Evolutionary conservation across 306 rosid genomes (phyloP), one percentile per base, ranked within the genome.

Genomic region (Abrus precatorius): DNA sequence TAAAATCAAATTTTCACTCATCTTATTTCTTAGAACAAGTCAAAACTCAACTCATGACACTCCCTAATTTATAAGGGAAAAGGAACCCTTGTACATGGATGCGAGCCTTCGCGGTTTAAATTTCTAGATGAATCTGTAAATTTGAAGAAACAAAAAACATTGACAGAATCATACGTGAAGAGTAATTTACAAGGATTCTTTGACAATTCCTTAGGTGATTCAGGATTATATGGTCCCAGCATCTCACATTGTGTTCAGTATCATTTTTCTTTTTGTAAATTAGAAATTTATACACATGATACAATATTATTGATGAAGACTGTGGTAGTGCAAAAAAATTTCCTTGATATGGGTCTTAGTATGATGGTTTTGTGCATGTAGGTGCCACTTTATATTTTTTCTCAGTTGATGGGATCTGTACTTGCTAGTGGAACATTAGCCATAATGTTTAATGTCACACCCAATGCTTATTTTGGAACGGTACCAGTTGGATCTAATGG

Each of bases 351-450:
- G 28, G 12, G 27, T 27, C 40, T 11, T 13, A 28, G 30, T 7
- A 8, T 50, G 40, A 8, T 69, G 45, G 1, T 5, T 72, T 72
- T 68, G 27, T 14, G 28, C 6, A 54, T 71, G 68, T 76, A 89
- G 66, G 91, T 87, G 3, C 89, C 85, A 1, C 47, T 82, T 0
- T 91, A 92, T 77, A 69, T 89, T 9, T 9, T 45, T 6, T 91
- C 81, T 30, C 94, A 92, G 47, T 61, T 83, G 30, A 11, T 71
- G 13, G 88, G 84, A 3, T 68, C 85, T 0, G 13, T 44, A 2
- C 78, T 81, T 2, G 88, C 88, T 0, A 85, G 88, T 72, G 72
- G 53, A 28, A 77, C 88, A 30, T 60, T 85, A n/a, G 53, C 70
- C 9, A 20, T 68, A 34, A 56, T 72, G 48, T 76, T 81, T 13